Conservation (phyloP, 306 rosid genomes). For the Hippophae rhamnoides region DNA sequence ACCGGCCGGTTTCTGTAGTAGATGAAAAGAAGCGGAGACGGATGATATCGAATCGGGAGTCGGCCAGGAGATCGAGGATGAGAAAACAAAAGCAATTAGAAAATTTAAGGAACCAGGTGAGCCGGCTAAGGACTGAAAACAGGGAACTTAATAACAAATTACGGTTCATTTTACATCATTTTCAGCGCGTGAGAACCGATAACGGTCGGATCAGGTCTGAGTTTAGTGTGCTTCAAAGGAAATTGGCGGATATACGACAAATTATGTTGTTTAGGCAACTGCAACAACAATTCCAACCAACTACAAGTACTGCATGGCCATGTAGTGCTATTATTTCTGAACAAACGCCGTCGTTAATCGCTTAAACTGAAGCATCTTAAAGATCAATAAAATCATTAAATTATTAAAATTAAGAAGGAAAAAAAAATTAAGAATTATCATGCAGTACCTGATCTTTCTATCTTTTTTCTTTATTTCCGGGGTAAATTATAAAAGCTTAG, state of each 20-base stretch:
- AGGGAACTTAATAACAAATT: slow-evolving; percentile 53
- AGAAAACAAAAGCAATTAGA: slow-evolving; percentile 81
- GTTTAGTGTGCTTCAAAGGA: slow-evolving; percentile 37
- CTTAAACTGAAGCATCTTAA: slow-evolving; percentile 14
- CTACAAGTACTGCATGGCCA: slow-evolving; percentile 44
- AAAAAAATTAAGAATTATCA: background rate
- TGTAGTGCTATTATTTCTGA: slow-evolving; percentile 33
- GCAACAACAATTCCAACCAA: slow-evolving; percentile 24
- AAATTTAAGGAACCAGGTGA: slow-evolving; percentile 66
- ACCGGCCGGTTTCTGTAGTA: slow-evolving; percentile 10
- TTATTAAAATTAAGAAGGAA: slow-evolving; percentile 19
- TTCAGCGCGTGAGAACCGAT: slow-evolving; percentile 35
- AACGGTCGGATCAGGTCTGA: slow-evolving; percentile 55
- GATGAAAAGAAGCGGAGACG: slow-evolving; percentile 65
- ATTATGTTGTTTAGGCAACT: slow-evolving; percentile 45
- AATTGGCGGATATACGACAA: slow-evolving; percentile 37
- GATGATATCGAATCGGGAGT: slow-evolving; percentile 88
- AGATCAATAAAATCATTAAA: slow-evolving; percentile 17
- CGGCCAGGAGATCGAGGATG: slow-evolving; percentile 89
- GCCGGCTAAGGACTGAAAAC: slow-evolving; percentile 52
- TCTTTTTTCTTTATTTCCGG: background rate
- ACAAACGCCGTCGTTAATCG: slow-evolving; percentile 32
- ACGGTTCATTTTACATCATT: slow-evolving; percentile 31
- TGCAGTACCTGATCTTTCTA: slow-evolving; percentile 6
- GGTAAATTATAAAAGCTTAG: slow-evolving; percentile 25